Evolutionary conservation across 2,329 filamentous ascomycete genomes (phyloP).

Genomic region (Diaporthe sp.): DNA sequence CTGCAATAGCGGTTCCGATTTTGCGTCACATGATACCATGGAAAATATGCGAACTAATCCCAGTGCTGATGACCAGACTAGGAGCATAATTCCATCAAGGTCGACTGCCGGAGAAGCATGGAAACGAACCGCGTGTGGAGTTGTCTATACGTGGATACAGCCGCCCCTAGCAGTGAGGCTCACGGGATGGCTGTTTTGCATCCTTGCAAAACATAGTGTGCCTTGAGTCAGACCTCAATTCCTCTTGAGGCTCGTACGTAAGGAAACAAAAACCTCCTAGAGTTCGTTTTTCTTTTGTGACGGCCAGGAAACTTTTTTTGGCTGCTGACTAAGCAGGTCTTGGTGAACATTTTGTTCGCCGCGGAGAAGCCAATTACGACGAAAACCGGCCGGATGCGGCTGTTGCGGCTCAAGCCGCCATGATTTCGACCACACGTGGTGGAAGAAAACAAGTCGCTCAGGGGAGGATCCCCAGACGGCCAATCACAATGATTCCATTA

Average conservation of each 20-base stretch:
- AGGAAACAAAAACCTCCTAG: not conserved
- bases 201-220: not conserved
- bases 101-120: no score
- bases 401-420: conserved; percentile 12
- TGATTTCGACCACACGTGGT: not conserved
- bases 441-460: not conserved
- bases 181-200: not conserved
- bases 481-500: conserved; percentile 28
- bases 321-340: not conserved
- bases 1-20: no score
- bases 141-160: not conserved
- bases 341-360: not conserved
- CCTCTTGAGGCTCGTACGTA: not conserved
- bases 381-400: conserved; percentile 31
- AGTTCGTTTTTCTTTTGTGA: not conserved
- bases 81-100: no score
- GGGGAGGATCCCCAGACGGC: not conserved
- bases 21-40: no score
- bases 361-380: conserved; percentile 22
- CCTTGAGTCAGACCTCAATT: not conserved
- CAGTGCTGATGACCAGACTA: no score
- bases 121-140: no score
- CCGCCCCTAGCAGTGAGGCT: not conserved
- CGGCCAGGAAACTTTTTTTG: not conserved
- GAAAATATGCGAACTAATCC: no score